Conservation (phyloP, 805 yeast species). For the Candida sonorensis region DNA sequence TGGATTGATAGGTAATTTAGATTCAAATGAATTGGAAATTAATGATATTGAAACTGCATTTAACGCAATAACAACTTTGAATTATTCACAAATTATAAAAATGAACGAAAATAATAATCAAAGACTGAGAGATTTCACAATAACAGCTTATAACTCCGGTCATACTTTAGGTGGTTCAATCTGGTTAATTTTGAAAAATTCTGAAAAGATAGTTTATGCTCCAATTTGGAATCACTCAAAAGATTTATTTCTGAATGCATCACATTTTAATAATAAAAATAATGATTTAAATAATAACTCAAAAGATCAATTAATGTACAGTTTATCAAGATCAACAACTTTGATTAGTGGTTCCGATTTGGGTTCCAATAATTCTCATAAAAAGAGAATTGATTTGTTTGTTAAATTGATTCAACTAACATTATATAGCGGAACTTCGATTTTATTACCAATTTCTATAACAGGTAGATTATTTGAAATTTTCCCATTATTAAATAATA, state of each 20-base stretch:
- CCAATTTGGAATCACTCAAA: conserved; percentile 93
- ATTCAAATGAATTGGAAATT: conserved; percentile 50
- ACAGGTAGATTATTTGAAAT: conserved; percentile 80
- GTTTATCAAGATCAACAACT: conserved; percentile 60
- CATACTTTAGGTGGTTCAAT: conserved; percentile 91
- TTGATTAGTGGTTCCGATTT: conserved; percentile 66
- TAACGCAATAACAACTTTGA: conserved; percentile 61
- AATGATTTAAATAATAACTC: too few relatives aligned
- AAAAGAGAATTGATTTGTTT: conserved; percentile 57
- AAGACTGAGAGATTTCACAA: conserved; percentile 48
- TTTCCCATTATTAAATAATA: conserved; percentile 32
- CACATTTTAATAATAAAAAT: too few relatives aligned
- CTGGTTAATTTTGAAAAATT: conserved; percentile 69
- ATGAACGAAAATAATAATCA: conserved; percentile 57
- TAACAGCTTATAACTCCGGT: conserved; percentile 87
- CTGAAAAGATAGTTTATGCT: conserved; percentile 80
- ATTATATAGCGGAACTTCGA: conserved; percentile 70
- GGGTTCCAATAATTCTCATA: conserved; percentile 60
- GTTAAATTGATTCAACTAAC: conserved; percentile 58
- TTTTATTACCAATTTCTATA: conserved; percentile 73
- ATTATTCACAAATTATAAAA: conserved; percentile 70
- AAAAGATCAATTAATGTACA: background rate
- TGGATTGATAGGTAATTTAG: conserved; percentile 71
- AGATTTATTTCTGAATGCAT: conserved; percentile 76
- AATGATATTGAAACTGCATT: conserved; percentile 76